Conservation (phyloP, 495 filamentous ascomycete species). For the Penicillium steckii region DNA sequence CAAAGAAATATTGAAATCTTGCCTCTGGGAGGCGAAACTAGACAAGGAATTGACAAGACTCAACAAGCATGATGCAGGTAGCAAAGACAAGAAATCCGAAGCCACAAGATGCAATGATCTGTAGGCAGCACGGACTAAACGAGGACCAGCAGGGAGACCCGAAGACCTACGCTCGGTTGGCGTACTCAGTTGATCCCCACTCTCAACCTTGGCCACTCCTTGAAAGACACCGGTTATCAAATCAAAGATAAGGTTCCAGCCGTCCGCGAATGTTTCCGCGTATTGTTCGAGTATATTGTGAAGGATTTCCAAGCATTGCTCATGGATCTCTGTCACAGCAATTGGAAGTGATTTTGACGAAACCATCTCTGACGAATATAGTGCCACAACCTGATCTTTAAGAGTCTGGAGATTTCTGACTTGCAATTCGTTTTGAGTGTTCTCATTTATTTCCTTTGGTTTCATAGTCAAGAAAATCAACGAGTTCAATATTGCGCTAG, state of each 20-base stretch:
- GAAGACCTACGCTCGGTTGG: slow-evolving; percentile 24
- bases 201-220: slow-evolving; percentile 25
- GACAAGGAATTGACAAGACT: slow-evolving; percentile 86
- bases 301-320: slow-evolving; percentile 75
- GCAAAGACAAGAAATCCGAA: slow-evolving; percentile 82
- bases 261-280: slow-evolving; percentile 75
- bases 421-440: slow-evolving; percentile 56
- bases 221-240: slow-evolving; percentile 84
- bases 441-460: slow-evolving; percentile 25
- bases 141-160: slow-evolving; percentile 58
- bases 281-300: slow-evolving; percentile 83
- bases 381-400: slow-evolving; percentile 50
- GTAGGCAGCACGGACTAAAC: slow-evolving; percentile 80
- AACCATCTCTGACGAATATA: slow-evolving; percentile 38
- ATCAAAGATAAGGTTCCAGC: slow-evolving; percentile 83
- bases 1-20: slow-evolving; percentile 93
- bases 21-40: slow-evolving; percentile 79
- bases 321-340: slow-evolving; percentile 78
- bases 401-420: slow-evolving; percentile 69
- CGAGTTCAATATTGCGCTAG: slow-evolving; percentile 72
- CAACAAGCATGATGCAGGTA: slow-evolving; percentile 76
- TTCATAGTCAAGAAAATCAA: slow-evolving; percentile 58
- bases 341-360: slow-evolving; percentile 30
- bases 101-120: slow-evolving; percentile 87
- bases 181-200: slow-evolving; percentile 12